Base-by-base conservation (phyloP, 352 stramenopile species). In the Globisporangium ultimum region DNA sequence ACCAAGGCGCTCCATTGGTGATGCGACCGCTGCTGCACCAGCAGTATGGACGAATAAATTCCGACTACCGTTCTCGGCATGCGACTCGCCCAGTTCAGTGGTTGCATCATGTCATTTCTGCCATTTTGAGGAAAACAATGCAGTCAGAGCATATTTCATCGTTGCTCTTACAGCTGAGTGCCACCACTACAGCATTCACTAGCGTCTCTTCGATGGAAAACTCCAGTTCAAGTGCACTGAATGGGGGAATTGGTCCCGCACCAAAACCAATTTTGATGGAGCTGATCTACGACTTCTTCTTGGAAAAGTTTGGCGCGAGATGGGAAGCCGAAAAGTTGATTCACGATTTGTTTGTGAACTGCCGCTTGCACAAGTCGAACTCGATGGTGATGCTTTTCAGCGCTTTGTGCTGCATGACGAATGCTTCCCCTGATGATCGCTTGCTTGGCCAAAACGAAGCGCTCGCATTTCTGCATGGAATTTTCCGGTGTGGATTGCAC, bases 301-400 rank as follows among this genome's bases (percentile, higher is more conserved):
- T 88, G 2, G 67, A 80, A 15, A 78, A 74, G 14, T 87, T 94
- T 56, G 84, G 84, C 0, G 82, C 84, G 4, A 71, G 82, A 7
- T 80, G 70, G 50, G 84, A 94, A 57, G 77, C 84, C 0, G 87
- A 96, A 66, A 88, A 89, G 50, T 56, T 89, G 1, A 78, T 95
- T 24, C 84, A 95, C 48, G 87, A 95, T 40, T 54, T 95, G 17
- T 96, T 95, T 46, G 70, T 80, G 14, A 93, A 86, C 49, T 91
- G 81, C n/a, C 79, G 87, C 0, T 60, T 72, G 3, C 56, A 87
- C 18, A 28, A 49, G 0, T 61, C 64, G 3, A 66, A 85, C 34
- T 57, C 75, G 6, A 68, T 80, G 20, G 81, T 85, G 10, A 18
- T 75, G 22, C 58, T 95, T 4, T 95, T 93, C 38, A 75, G 80